Evolutionary conservation across 202 grass and related monocot species (phyloP).

Genomic region (Carex arenaria): DNA sequence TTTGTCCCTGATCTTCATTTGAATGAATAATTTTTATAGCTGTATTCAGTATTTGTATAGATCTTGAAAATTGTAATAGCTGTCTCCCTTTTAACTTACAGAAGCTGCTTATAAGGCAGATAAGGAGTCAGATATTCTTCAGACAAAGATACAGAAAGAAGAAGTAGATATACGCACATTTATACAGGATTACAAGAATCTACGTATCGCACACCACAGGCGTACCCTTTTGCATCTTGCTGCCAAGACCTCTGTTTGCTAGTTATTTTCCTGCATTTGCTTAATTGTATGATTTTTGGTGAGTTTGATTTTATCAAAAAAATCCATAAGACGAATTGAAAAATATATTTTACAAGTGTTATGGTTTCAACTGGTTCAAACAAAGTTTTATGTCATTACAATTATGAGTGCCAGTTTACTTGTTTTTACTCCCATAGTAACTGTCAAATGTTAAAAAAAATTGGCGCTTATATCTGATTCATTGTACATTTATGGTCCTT

Average conservation of each 20-base stretch:
- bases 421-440: not conserved
- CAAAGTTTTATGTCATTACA: not conserved
- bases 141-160: slow-evolving; percentile 18
- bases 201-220: slow-evolving; percentile 24
- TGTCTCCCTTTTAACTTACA: not conserved
- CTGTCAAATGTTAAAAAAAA: not conserved
- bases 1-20: not conserved
- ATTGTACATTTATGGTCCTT: not conserved
- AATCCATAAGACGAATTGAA: not conserved
- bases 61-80: not conserved
- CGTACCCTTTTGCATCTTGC: slow-evolving; percentile 30
- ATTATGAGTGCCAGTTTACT: not conserved
- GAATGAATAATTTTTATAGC: not conserved
- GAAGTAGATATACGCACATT: slow-evolving; percentile 34
- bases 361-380: not conserved
- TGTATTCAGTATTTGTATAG: not conserved
- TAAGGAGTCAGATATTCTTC: slow-evolving; percentile 30
- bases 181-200: slow-evolving; percentile 39
- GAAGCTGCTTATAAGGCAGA: slow-evolving; percentile 25
- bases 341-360: not conserved
- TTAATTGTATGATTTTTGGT: not conserved
- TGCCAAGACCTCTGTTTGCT: slow-evolving; percentile 26
- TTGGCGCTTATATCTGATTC: not conserved
- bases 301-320: not conserved
- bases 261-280: not conserved